Percentiles rank a stretch among this genome's conserved stretches.
Evolutionary conservation across 2,329 filamentous ascomycete genomes (phyloP).

Genomic region (Sporothrix dimorphospora): DNA sequence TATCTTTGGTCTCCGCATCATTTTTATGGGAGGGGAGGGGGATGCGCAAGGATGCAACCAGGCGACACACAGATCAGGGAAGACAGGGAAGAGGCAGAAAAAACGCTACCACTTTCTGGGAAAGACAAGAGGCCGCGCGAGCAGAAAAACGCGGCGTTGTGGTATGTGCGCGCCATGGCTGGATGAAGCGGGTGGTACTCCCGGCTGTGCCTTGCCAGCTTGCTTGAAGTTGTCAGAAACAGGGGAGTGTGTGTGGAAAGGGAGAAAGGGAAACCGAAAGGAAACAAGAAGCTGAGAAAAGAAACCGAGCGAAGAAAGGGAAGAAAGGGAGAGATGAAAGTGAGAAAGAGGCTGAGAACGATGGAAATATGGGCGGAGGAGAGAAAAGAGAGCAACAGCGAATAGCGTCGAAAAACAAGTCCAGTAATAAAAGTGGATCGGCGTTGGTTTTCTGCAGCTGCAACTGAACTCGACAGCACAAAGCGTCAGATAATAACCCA

Average conservation of each 20-base stretch:
- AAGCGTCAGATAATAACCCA: constrained; percentile 11
- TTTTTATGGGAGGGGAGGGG: neutral
- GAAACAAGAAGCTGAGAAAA: neutral
- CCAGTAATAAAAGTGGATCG: neutral
- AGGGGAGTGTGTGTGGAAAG: neutral
- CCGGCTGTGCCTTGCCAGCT: neutral
- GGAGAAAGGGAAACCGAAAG: neutral
- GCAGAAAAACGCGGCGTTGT: neutral
- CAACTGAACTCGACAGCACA: neutral
- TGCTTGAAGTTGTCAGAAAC: neutral
- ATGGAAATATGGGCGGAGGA: neutral
- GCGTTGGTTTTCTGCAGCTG: constrained; percentile 8
- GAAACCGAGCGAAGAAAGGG: neutral
- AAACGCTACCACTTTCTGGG: constrained; percentile 14
- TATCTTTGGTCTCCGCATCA: constrained; percentile 5
- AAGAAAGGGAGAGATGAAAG: neutral
- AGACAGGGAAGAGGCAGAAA: neutral
- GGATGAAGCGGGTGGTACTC: neutral
- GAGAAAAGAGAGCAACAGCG: neutral
- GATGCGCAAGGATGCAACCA: constrained; percentile 22
- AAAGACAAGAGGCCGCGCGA: neutral
- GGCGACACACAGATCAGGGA: constrained; percentile 11
- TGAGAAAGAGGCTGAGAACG: constrained; percentile 1
- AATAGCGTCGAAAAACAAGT: constrained; percentile 11
- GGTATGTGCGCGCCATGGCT: constrained; percentile 6